Evolutionary conservation across 306 rosid genomes (phyloP).

Genomic region (Astragalus membranaceus): DNA sequence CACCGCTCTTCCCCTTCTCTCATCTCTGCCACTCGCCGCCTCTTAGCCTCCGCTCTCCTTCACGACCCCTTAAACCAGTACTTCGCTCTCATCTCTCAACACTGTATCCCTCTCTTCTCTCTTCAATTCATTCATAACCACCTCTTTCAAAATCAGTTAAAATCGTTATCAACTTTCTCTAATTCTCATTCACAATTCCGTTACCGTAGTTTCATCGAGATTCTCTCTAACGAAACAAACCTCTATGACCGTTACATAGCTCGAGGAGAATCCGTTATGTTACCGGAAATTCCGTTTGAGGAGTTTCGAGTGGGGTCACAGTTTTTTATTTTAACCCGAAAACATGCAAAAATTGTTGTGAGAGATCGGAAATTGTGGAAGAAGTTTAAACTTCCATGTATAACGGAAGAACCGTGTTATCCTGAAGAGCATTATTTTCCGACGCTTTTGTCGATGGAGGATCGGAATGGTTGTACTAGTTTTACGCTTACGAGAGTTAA

Average conservation of each 20-base stretch:
- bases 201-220: conserved; percentile 43
- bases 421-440: conserved; percentile 73
- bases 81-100: conserved; percentile 50
- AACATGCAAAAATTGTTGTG: conserved; percentile 40
- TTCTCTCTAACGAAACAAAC: conserved; percentile 48
- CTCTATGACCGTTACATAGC: conserved; percentile 39
- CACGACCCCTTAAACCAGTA: conserved; percentile 49
- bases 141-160: conserved; percentile 12
- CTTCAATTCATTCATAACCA: conserved; percentile 34
- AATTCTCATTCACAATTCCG: neutral
- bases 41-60: conserved; percentile 41
- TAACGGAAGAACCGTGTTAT: conserved; percentile 42
- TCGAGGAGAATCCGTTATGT: conserved; percentile 43
- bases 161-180: neutral
- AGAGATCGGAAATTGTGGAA: conserved; percentile 39
- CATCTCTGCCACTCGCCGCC: conserved; percentile 55
- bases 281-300: conserved; percentile 46
- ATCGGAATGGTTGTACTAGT: conserved; percentile 42
- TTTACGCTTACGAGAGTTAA: conserved; percentile 63
- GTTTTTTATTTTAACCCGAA: conserved; percentile 38
- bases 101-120: conserved; percentile 54
- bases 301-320: conserved; percentile 59
- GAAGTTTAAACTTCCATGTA: conserved; percentile 53
- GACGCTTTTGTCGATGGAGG: conserved; percentile 53
- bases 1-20: conserved; percentile 46